Conservation (phyloP, 108 stramenopile genomes). For the Pseudonitzschia pungens region DNA sequence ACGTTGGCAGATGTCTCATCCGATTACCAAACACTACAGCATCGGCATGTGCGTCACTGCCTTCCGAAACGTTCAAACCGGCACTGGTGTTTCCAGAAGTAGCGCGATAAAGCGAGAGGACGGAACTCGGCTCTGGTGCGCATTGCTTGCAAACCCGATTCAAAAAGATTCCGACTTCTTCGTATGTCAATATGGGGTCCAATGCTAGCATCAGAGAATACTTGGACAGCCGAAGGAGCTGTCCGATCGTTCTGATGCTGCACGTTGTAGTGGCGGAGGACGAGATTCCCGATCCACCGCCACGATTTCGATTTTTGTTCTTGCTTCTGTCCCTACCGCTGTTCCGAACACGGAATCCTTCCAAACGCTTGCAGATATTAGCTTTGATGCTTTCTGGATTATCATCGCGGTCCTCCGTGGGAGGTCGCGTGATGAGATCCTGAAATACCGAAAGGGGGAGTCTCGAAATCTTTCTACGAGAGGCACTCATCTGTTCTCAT, state of each 20-base stretch:
- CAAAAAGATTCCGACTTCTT: slow-evolving; percentile 48
- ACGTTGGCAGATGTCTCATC: slow-evolving; percentile 55
- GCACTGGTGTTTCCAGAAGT: slow-evolving; percentile 1
- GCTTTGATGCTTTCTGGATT: slow-evolving; percentile 16
- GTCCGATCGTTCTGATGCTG: slow-evolving; percentile 56
- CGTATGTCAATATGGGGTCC: slow-evolving; percentile 76
- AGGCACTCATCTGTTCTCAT: slow-evolving; percentile 38
- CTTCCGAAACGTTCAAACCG: background rate
- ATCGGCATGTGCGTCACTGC: background rate
- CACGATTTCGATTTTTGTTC: background rate
- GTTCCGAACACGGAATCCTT: background rate
- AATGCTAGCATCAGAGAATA: slow-evolving; percentile 49
- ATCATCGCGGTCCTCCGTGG: slow-evolving; percentile 28
- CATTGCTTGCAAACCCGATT: slow-evolving; percentile 46
- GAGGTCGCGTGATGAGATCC: slow-evolving; percentile 36
- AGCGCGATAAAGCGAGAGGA: slow-evolving; percentile 33
- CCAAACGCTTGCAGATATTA: slow-evolving; percentile 4
- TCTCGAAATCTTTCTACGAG: slow-evolving; percentile 53
- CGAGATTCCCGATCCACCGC: background rate
- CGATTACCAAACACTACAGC: background rate
- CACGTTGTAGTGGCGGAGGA: background rate
- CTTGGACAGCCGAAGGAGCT: slow-evolving; percentile 47
- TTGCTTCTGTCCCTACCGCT: background rate
- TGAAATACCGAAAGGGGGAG: slow-evolving; percentile 65
- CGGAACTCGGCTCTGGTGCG: slow-evolving; percentile 36